phyloP scores from a whole-genome alignment of 345 rosid genomes.

The Linum usitatissimum region DNA sequence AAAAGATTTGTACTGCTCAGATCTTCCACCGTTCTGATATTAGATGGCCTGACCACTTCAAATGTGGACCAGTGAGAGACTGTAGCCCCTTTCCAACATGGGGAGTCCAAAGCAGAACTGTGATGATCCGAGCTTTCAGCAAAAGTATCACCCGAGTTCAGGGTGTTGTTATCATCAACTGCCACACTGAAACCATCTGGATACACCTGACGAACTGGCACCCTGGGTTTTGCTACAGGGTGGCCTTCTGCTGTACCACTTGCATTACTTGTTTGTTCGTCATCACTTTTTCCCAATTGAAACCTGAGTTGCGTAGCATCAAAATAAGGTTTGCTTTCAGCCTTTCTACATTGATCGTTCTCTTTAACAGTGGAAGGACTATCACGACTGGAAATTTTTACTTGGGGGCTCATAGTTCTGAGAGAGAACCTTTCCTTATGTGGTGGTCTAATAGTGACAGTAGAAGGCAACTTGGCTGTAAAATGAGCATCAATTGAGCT shows the following conservation, averaged over 20 bases:
- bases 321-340: constrained; percentile 21
- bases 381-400: constrained; percentile 13
- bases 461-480: constrained; percentile 20
- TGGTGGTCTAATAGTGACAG: constrained; percentile 19
- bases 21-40: constrained; percentile 29
- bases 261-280: constrained; percentile 16
- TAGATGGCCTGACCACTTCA: constrained; percentile 19
- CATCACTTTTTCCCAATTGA: constrained; percentile 21
- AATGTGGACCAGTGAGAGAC: constrained; percentile 24
- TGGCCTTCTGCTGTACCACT: constrained; percentile 17
- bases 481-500: constrained; percentile 11
- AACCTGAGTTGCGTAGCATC: constrained; percentile 28
- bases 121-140: constrained; percentile 33
- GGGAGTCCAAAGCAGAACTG: constrained; percentile 40
- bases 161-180: constrained; percentile 23
- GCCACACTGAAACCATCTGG: constrained; percentile 26
- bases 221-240: constrained; percentile 15
- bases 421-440: constrained; percentile 8
- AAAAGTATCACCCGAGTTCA: constrained; percentile 24
- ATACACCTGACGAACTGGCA: constrained; percentile 22
- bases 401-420: constrained; percentile 9
- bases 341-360: constrained; percentile 17
- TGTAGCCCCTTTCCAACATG: constrained; percentile 47
- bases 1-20: constrained; percentile 24
- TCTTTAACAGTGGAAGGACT: constrained; percentile 21